A percentile compares a stretch with the other conserved stretches of the same genome.
These are phyloP conservation scores for Candida chauliodis DNA, from an alignment of 805 yeast genomes.

Conservation along the genomic window DNA sequence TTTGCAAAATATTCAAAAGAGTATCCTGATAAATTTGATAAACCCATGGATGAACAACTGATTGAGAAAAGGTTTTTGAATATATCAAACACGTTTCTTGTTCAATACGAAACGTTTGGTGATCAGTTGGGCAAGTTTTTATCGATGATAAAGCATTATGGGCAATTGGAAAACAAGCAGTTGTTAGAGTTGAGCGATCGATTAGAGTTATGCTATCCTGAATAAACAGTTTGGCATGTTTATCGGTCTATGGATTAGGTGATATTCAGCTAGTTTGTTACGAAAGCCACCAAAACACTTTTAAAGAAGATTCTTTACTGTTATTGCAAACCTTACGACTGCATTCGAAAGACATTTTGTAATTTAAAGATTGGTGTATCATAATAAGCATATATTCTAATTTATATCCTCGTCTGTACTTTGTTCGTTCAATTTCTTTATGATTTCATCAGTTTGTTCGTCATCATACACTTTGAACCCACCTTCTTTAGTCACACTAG, in stretches of 20 bases:
- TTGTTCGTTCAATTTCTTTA: conserved; percentile 71
- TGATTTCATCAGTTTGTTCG: conserved; percentile 77
- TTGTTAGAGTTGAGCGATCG: conserved; percentile 41
- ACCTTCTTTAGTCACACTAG: conserved; percentile 79
- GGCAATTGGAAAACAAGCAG: conserved; percentile 48
- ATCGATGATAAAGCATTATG: conserved; percentile 42
- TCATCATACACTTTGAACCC: conserved; percentile 87
- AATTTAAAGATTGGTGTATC: too few relatives aligned
- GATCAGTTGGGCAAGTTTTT: conserved; percentile 44
- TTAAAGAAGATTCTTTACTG: too few relatives aligned
- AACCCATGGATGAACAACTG: conserved; percentile 35
- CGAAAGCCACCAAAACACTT: too few relatives aligned
- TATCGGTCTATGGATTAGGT: too few relatives aligned
- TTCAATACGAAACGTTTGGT: conserved; percentile 43
- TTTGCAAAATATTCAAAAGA: conserved; percentile 32
- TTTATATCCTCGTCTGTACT: conserved; percentile 41
- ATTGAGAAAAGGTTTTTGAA: conserved; percentile 39
- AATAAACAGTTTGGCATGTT: too few relatives aligned
- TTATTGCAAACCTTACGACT: too few relatives aligned
- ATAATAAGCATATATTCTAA: conserved; percentile 5
- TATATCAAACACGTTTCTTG: conserved; percentile 37
- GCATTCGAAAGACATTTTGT: too few relatives aligned
- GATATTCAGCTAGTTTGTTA: too few relatives aligned
- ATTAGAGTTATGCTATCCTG: conserved; percentile 37
- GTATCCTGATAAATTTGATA: conserved; percentile 37